Percentiles rank a stretch among this genome's conserved stretches.
phyloP scores from a whole-genome alignment of 495 filamentous ascomycete species.

The Choiromyces venosus region DNA sequence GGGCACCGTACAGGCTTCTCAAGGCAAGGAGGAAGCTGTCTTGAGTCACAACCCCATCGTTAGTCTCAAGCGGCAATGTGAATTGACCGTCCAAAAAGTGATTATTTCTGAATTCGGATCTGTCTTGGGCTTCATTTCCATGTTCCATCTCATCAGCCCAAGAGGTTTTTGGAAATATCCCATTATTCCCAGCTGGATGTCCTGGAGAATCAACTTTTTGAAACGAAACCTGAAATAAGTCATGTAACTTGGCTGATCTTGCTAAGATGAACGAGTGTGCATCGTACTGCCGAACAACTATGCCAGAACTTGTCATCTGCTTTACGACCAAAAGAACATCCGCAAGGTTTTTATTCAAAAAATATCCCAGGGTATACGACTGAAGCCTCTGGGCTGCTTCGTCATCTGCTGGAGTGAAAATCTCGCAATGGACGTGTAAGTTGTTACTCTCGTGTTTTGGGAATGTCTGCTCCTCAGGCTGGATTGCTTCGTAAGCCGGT shows the following conservation, averaged over 20 bases:
- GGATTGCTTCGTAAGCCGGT: not conserved
- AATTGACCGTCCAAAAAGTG: constrained; percentile 5
- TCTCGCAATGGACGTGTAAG: not conserved
- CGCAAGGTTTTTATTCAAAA: constrained; percentile 31
- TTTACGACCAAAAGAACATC: constrained; percentile 33
- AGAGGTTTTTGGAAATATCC: constrained; percentile 7
- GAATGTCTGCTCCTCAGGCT: not conserved
- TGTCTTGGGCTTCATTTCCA: constrained; percentile 5
- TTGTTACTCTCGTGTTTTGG: not conserved
- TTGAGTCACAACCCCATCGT: constrained; percentile 22
- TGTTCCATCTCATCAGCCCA: constrained; percentile 32
- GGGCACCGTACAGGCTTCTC: constrained; percentile 33
- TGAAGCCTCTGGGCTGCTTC: constrained; percentile 25
- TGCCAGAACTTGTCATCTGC: constrained; percentile 11
- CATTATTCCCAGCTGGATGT: not conserved
- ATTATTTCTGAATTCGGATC: not conserved
- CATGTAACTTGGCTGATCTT: constrained; percentile 30
- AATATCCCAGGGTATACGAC: constrained; percentile 29
- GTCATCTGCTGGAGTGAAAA: not conserved
- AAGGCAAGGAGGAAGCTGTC: constrained; percentile 37
- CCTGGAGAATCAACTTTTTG: not conserved
- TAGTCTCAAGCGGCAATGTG: constrained; percentile 18
- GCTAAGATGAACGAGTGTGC: constrained; percentile 37
- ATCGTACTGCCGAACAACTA: constrained; percentile 13
- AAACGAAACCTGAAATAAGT: constrained; percentile 15